These are phyloP conservation scores for Coemansia sp. DNA, from an alignment of 192 early-diverging fungal genomes.

Conservation along the genomic window DNA sequence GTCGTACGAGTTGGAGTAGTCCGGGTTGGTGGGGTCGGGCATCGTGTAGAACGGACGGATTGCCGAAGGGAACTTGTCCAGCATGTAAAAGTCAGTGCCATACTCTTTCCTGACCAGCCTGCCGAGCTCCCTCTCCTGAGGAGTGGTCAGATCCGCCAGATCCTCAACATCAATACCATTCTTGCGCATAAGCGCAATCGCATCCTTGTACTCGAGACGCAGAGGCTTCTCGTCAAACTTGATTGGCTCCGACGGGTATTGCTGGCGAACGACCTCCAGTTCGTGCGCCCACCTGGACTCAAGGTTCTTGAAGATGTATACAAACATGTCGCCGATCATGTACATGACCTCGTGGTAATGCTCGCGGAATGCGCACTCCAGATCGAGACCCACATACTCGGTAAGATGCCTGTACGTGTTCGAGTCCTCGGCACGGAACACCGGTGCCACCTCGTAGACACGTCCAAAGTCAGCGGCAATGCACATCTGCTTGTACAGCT, in stretches of 20 bases:
- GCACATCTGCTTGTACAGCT: slow-evolving; percentile 99
- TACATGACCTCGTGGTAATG: slow-evolving; percentile 99
- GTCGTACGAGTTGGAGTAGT: slow-evolving; percentile 99
- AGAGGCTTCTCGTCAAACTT: slow-evolving; percentile 81
- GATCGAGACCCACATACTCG: slow-evolving; percentile 96
- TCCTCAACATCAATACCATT: slow-evolving; percentile 89
- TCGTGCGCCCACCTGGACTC: slow-evolving; percentile 79
- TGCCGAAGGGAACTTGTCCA: slow-evolving; percentile 98
- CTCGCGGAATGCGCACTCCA: slow-evolving; percentile 99
- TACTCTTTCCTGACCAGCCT: slow-evolving; percentile 90
- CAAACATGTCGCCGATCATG: slow-evolving; percentile 89
- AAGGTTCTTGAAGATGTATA: slow-evolving; percentile 87
- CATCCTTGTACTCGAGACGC: slow-evolving; percentile 84
- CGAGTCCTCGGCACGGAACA: slow-evolving; percentile 99
- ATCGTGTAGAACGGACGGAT: slow-evolving; percentile 99
- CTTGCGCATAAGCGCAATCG: slow-evolving; percentile 82
- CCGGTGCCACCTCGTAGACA: slow-evolving; percentile 97
- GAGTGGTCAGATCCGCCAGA: slow-evolving; percentile 90
- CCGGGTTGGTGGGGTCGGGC: slow-evolving; percentile 84
- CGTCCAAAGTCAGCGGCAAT: slow-evolving; percentile 96
- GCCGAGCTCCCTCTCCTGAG: slow-evolving; percentile 82
- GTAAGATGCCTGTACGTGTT: slow-evolving; percentile 99
- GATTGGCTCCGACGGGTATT: slow-evolving; percentile 93
- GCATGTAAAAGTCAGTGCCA: slow-evolving; percentile 96
- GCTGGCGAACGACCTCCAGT: slow-evolving; percentile 80